These are phyloP conservation scores for Agrocybe chaxingu DNA, from an alignment of 768 basidiomycete genomes.

Conservation along the genomic window DNA sequence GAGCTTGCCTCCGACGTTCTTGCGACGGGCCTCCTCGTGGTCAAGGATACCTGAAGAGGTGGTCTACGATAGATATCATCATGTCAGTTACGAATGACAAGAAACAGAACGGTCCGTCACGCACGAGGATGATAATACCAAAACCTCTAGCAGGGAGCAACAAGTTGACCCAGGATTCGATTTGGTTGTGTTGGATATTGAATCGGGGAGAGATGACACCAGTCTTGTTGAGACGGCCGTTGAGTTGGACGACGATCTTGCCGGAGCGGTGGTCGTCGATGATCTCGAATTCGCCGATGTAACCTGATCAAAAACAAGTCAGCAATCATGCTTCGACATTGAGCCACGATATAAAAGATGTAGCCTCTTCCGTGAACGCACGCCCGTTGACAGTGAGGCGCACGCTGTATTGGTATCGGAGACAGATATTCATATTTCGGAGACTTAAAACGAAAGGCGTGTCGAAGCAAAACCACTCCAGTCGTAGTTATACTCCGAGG, in stretches of 20 bases:
- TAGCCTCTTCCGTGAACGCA: constrained; percentile 58
- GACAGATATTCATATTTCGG: constrained; percentile 60
- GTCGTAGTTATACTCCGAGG: constrained; percentile 87
- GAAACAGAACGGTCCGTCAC: constrained; percentile 22
- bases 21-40: constrained; percentile 98
- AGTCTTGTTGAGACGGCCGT: constrained; percentile 98
- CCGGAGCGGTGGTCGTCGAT: constrained; percentile 98
- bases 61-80: constrained; percentile 48
- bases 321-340: constrained; percentile 11
- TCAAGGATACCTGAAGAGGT: constrained; percentile 98
- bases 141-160: constrained; percentile 95
- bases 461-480: constrained; percentile 57
- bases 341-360: constrained; percentile 25
- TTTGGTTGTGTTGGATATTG: constrained; percentile 91
- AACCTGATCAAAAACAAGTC: constrained; percentile 48
- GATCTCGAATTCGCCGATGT: constrained; percentile 98
- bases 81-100: not conserved
- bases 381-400: constrained; percentile 28
- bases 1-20: constrained; percentile 96
- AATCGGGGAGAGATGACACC: constrained; percentile 99
- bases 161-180: constrained; percentile 96
- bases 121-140: constrained; percentile 90
- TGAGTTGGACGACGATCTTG: constrained; percentile 98
- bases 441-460: constrained; percentile 81
- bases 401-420: constrained; percentile 61